Evolutionary conservation across 106 monocot species (phyloP).

Genomic region (Gastrodia elata): DNA sequence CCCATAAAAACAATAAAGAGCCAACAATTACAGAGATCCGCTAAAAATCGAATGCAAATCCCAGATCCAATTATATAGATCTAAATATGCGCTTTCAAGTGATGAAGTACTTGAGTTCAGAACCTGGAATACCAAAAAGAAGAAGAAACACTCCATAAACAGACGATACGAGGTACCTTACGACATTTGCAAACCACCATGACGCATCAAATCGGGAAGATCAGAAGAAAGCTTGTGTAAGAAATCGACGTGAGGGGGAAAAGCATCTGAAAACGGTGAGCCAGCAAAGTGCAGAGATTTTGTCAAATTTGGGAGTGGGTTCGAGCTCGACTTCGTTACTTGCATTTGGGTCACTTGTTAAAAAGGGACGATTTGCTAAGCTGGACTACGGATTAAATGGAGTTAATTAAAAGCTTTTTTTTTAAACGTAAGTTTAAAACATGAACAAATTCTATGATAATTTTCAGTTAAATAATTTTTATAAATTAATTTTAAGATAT

Average conservation of each 20-base stretch:
- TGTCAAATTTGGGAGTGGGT: neutral
- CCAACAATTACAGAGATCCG: neutral
- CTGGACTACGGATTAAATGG: no score
- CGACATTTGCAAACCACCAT: constrained; percentile 99
- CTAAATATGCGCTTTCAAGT: neutral
- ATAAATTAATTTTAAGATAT: no score
- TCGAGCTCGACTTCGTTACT: neutral
- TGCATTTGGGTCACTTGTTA: neutral
- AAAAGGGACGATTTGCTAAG: no score
- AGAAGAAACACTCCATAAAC: neutral
- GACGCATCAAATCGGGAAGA: constrained; percentile 6
- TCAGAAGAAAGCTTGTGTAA: neutral
- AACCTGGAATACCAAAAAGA: neutral
- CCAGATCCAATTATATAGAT: neutral
- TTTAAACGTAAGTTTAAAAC: no score
- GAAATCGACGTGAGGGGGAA: neutral
- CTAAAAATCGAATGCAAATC: neutral
- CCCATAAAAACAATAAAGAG: neutral
- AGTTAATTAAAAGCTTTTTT: no score
- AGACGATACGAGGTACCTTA: constrained; percentile 39
- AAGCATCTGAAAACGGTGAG: neutral
- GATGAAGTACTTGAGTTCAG: neutral
- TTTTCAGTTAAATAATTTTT: no score
- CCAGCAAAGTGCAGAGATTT: neutral
- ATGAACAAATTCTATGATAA: no score